Evolutionary conservation across 2,329 filamentous ascomycete genomes (phyloP), one percentile per base, ranked within the genome.

Genomic region (Onygena corvina): DNA sequence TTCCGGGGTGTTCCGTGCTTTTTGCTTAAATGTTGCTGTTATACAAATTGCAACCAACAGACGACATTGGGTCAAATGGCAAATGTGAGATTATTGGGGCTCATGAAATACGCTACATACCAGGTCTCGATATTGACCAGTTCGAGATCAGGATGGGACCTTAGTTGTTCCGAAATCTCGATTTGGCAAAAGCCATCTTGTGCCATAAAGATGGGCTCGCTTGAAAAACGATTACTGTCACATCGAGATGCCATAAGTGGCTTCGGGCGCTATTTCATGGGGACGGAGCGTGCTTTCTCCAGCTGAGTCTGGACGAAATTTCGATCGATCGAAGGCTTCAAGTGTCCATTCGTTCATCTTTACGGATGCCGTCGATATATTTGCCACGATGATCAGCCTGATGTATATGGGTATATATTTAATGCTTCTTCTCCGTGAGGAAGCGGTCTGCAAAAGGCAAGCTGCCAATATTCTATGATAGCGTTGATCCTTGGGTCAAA

Each of bases 11-110:
- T 27, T 42, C 20, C 8, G 20, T 14, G n/a, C 4, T 42, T 27
- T n/a, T 11, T 25, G 21, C 27, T 21, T n/a, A 14, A 14, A n/a
- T 1, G 8, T 42, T 27, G 12, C 21, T 20, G 36, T 42, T 21
- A 42, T 42, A 42, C 36, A 14, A 23, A 4, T n/a, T 42, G 36
- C 36, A 42, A 27, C 36, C 36, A 42, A 42, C 36, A 42, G 9
- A 25, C 21, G 27, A 16, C 12, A 23, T 12, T 20, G 36, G n/a
- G n/a, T n/a, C n/a, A n/a, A 25, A 25, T 14, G 4, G 21, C 27
- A 23, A 42, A 42, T 27, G 9, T 14, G 20, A n/a, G n/a, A 14
- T 27, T 5, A 4, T 42, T 25, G 5, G 12, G 21, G 21, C 21
- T 23, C 12, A 42, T 27, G 21, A 16, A 42, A n/a, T n/a, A n/a